Percentiles rank a stretch among this genome's conserved stretches.
Conservation (phyloP, 768 basidiomycete genomes). For the Amylocystis lapponica region DNA sequence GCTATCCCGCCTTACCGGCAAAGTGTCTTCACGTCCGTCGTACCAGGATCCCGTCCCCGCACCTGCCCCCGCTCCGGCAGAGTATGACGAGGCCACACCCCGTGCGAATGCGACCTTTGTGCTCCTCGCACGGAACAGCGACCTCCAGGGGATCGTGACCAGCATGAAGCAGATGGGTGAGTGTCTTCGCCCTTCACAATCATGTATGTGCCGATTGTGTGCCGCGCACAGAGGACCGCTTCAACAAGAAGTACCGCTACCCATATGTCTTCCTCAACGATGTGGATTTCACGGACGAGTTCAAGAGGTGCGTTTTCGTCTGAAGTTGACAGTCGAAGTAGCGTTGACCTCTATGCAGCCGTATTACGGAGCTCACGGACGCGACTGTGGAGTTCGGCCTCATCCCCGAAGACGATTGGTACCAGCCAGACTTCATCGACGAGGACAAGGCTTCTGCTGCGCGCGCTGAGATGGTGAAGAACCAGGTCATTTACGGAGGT, state of each 20-base stretch:
- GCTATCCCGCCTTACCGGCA: conserved; percentile 31
- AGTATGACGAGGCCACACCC: too few relatives aligned
- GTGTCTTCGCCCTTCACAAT: neutral
- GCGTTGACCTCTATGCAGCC: conserved; percentile 34
- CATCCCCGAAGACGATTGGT: conserved; percentile 77
- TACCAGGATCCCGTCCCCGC: conserved; percentile 53
- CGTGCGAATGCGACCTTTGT: conserved; percentile 56
- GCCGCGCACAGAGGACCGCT: conserved; percentile 35
- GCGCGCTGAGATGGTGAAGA: conserved; percentile 47
- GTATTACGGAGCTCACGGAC: conserved; percentile 53
- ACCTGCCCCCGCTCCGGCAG: too few relatives aligned
- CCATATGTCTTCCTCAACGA: conserved; percentile 88
- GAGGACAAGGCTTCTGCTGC: conserved; percentile 45
- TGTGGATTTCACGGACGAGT: conserved; percentile 65
- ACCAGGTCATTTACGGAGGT: conserved; percentile 55
- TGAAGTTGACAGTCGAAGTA: conserved; percentile 20
- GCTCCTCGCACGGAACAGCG: conserved; percentile 42
- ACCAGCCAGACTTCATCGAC: conserved; percentile 69
- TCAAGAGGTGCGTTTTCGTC: conserved; percentile 47
- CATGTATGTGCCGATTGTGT: neutral
- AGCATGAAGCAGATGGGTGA: conserved; percentile 49
- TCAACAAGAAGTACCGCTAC: conserved; percentile 60
- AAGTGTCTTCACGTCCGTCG: conserved; percentile 33
- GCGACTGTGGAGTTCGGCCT: conserved; percentile 64
- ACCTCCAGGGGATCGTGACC: conserved; percentile 36